A percentile compares a stretch with the other conserved stretches of the same genome.
Conservation (phyloP, 2,329 filamentous ascomycete genomes). For the Fusarium clavum region DNA sequence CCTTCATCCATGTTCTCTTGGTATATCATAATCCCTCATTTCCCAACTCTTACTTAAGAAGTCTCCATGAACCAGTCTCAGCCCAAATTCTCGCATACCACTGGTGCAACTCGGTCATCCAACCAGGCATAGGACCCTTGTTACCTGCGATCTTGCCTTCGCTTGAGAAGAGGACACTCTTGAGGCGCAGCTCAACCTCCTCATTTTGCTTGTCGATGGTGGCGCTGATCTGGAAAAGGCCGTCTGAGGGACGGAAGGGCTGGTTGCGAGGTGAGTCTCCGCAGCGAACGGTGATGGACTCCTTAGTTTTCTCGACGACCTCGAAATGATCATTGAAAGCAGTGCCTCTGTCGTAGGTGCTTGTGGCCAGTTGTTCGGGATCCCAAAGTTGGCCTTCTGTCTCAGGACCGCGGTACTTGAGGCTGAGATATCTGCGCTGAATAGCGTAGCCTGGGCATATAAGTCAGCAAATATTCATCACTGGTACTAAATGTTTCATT, state of each 20-base stretch:
- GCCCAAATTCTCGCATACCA: conserved; percentile 58
- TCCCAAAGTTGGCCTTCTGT: conserved; percentile 75
- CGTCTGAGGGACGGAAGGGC: conserved; percentile 69
- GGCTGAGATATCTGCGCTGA: conserved; percentile 68
- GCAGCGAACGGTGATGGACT: conserved; percentile 71
- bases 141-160: conserved; percentile 50
- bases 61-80: conserved; percentile 54
- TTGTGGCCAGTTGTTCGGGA: conserved; percentile 63
- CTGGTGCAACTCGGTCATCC: conserved; percentile 50
- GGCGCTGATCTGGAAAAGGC: conserved; percentile 74
- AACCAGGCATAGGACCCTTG: conserved; percentile 48
- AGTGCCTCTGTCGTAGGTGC: conserved; percentile 71
- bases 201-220: conserved; percentile 68
- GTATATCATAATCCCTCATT: conserved; percentile 8
- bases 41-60: conserved; percentile 46
- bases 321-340: conserved; percentile 78
- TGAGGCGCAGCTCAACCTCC: conserved; percentile 72
- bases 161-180: conserved; percentile 70
- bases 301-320: conserved; percentile 72
- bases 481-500: too few relatives aligned
- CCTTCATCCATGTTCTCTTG: not conserved
- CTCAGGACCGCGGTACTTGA: conserved; percentile 67
- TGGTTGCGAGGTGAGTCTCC: conserved; percentile 72
- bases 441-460: conserved; percentile 62
- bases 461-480: too few relatives aligned